phyloP scores from a whole-genome alignment of 768 basidiomycete genomes.

The Pleurotus djamor region DNA sequence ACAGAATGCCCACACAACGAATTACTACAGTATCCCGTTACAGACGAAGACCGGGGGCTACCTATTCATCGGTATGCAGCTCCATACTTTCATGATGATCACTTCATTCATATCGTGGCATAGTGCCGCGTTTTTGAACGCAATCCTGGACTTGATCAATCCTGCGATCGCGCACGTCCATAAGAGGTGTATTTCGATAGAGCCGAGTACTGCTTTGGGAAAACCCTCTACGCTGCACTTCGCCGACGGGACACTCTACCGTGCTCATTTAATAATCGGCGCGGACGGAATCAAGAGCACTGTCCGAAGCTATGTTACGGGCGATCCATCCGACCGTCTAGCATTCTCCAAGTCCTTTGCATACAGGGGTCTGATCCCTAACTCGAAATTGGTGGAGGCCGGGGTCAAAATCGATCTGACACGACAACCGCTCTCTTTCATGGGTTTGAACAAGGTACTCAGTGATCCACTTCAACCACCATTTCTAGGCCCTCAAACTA shows the following conservation, averaged over 20 bases:
- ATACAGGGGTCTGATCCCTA: constrained; percentile 46
- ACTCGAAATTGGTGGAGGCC: constrained; percentile 32
- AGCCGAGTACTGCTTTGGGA: constrained; percentile 15
- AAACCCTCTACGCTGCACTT: constrained; percentile 38
- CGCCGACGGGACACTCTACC: constrained; percentile 42
- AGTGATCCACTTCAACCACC: no score
- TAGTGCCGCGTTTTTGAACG: constrained; percentile 50
- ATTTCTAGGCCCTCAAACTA: no score
- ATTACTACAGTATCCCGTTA: constrained; percentile 25
- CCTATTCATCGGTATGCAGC: constrained; percentile 41
- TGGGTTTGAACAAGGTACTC: constrained; percentile 46
- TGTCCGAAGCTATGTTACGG: constrained; percentile 34
- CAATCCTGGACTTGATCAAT: constrained; percentile 40
- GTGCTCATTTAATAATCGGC: constrained; percentile 48
- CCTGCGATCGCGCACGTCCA: constrained; percentile 42
- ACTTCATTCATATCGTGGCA: not conserved
- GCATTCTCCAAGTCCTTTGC: constrained; percentile 45
- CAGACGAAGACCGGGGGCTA: constrained; percentile 32
- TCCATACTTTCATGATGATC: not conserved
- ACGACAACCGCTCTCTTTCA: constrained; percentile 34
- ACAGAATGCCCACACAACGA: no score
- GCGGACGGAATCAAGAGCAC: constrained; percentile 54
- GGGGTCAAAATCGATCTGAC: constrained; percentile 39
- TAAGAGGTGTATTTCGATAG: constrained; percentile 43
- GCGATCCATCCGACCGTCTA: constrained; percentile 20